Percentiles rank a stretch among this genome's conserved stretches.
phyloP scores from a whole-genome alignment of 2,329 filamentous ascomycete species.

The Lasiodiplodia sp. region DNA sequence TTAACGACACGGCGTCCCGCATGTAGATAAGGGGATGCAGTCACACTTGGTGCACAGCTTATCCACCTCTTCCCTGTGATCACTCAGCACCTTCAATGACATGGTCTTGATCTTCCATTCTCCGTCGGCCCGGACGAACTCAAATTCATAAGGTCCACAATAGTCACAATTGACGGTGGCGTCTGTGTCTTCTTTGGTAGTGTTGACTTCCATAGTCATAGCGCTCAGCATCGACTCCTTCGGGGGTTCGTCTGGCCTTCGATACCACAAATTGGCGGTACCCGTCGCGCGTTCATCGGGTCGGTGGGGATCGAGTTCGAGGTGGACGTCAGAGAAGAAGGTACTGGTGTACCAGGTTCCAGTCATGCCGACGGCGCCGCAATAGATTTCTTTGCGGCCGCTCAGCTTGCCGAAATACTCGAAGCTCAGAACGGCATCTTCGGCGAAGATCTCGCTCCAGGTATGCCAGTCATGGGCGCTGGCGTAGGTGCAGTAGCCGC shows the following conservation, averaged over 20 bases:
- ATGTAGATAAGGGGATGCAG: slow-evolving; percentile 2
- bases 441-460: slow-evolving; percentile 13
- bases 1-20: slow-evolving; percentile 13
- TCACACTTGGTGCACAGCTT: slow-evolving; percentile 1
- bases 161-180: not conserved
- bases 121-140: not conserved
- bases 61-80: slow-evolving; percentile 12
- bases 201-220: not conserved
- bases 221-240: not conserved
- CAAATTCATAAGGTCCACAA: slow-evolving; percentile 1
- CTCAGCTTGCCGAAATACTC: slow-evolving; percentile 4
- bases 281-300: not conserved
- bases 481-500: slow-evolving; percentile 5
- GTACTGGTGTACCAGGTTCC: not conserved
- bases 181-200: not conserved
- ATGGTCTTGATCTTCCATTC: slow-evolving; percentile 19
- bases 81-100: slow-evolving; percentile 15
- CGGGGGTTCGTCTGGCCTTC: not conserved
- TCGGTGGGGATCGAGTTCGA: slow-evolving; percentile 11
- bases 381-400: slow-evolving; percentile 4
- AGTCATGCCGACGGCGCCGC: not conserved
- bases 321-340: slow-evolving; percentile 2
- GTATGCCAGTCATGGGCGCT: not conserved
- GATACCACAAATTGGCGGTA: slow-evolving; percentile 10
- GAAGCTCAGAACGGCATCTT: slow-evolving; percentile 20